Conservation (phyloP, 2,329 filamentous ascomycete genomes). For the Arachnomyces sp. region DNA sequence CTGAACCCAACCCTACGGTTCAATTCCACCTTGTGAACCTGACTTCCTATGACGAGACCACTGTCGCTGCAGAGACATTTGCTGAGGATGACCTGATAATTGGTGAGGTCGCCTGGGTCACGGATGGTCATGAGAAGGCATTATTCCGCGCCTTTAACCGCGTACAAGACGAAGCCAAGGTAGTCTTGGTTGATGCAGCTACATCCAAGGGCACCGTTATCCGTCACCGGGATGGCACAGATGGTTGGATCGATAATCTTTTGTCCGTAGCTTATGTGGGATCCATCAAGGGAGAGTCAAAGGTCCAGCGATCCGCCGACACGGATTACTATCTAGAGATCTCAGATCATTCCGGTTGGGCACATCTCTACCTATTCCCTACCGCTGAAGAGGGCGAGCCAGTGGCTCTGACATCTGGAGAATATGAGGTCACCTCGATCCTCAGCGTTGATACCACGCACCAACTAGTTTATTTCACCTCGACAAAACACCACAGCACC, state of each 20-base stretch:
- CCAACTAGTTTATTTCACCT: conserved; percentile 56
- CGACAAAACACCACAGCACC: conserved; percentile 58
- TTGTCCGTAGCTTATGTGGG: conserved; percentile 41
- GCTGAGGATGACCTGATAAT: conserved; percentile 55
- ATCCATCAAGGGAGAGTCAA: conserved; percentile 16
- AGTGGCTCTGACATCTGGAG: conserved; percentile 54
- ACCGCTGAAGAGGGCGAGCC: conserved; percentile 46
- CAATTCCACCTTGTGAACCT: conserved; percentile 53
- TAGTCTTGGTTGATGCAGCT: conserved; percentile 52
- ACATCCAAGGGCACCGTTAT: conserved; percentile 40
- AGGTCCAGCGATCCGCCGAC: conserved; percentile 12
- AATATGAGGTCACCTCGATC: conserved; percentile 58
- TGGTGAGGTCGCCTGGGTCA: conserved; percentile 62
- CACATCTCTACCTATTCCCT: conserved; percentile 58
- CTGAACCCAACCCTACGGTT: conserved; percentile 59
- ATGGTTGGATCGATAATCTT: conserved; percentile 55
- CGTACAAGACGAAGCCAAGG: conserved; percentile 58
- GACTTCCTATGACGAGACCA: conserved; percentile 36
- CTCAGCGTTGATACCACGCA: conserved; percentile 52
- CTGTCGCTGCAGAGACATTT: conserved; percentile 51
- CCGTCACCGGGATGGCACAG: conserved; percentile 51
- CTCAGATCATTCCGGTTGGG: conserved; percentile 59
- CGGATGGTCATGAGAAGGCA: conserved; percentile 52
- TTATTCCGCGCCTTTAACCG: conserved; percentile 62
- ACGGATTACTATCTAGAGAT: conserved; percentile 56